Evolutionary conservation across 108 stramenopile species (phyloP).

Genomic region (Craspedostauros australis): DNA sequence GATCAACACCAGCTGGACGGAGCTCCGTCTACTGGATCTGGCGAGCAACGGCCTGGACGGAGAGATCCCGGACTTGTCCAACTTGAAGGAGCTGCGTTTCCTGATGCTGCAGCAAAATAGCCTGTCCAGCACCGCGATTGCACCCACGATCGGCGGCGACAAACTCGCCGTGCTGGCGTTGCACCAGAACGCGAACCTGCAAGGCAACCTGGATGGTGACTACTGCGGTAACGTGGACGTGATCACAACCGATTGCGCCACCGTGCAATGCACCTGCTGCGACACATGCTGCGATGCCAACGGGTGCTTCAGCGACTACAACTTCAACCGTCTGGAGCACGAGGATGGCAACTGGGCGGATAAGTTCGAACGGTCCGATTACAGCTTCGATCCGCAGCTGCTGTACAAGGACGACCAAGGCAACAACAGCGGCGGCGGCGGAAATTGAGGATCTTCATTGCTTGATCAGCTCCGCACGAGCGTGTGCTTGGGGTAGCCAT

Average conservation of each 20-base stretch:
- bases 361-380: conserved; percentile 13
- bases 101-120: conserved; percentile 18
- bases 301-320: conserved; percentile 17
- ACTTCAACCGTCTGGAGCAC: conserved; percentile 9
- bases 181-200: conserved; percentile 13
- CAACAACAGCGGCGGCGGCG: too few relatives aligned
- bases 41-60: conserved; percentile 16
- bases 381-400: conserved; percentile 19
- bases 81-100: conserved; percentile 8
- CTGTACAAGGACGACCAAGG: neutral
- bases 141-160: conserved; percentile 4
- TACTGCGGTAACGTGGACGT: too few relatives aligned
- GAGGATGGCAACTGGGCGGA: conserved; percentile 24
- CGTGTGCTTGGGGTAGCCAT: too few relatives aligned
- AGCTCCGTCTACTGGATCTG: conserved; percentile 20
- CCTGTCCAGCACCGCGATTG: conserved; percentile 1
- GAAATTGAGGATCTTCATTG: too few relatives aligned
- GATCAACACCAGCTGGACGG: conserved; percentile 17
- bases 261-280: conserved; percentile 14
- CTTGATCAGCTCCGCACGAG: too few relatives aligned
- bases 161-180: conserved; percentile 19
- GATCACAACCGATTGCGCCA: conserved; percentile 27
- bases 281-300: conserved; percentile 27
- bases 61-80: conserved; percentile 11
- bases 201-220: conserved; percentile 3